Percentiles rank a stretch among this genome's conserved stretches.
Evolutionary conservation across 768 basidiomycete genomes (phyloP).

Genomic region (Asterophora parasitica): DNA sequence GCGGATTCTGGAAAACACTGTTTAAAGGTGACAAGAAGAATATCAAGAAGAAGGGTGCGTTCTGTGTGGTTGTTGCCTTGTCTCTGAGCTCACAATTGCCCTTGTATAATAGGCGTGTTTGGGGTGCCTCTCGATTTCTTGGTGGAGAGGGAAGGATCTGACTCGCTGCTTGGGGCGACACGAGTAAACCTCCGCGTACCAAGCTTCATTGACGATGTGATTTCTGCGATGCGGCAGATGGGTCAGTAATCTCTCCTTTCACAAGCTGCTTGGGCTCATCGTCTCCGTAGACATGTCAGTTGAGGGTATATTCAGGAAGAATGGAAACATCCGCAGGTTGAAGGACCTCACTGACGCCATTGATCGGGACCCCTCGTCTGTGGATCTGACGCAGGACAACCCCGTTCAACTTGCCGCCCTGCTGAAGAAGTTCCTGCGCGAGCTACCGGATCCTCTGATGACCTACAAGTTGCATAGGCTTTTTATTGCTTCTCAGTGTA

Average conservation of each 20-base stretch:
- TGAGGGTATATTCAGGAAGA: slow-evolving; percentile 98
- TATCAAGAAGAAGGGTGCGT: slow-evolving; percentile 78
- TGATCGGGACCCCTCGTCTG: slow-evolving; percentile 88
- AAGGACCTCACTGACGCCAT: slow-evolving; percentile 89
- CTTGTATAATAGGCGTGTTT: slow-evolving; percentile 67
- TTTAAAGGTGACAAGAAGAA: slow-evolving; percentile 95
- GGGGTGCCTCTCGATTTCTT: slow-evolving; percentile 88
- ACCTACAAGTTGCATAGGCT: slow-evolving; percentile 91
- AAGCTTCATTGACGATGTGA: slow-evolving; percentile 96
- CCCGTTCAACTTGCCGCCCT: slow-evolving; percentile 96
- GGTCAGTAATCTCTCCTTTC: slow-evolving; percentile 47
- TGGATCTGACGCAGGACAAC: slow-evolving; percentile 91
- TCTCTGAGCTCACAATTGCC: neutral
- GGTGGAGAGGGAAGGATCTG: slow-evolving; percentile 93
- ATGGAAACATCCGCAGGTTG: slow-evolving; percentile 92
- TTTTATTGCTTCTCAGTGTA: slow-evolving; percentile 84
- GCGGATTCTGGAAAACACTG: slow-evolving; percentile 91
- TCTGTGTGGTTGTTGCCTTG: neutral
- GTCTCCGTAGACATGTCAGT: slow-evolving; percentile 87
- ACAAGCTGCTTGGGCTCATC: slow-evolving; percentile 1
- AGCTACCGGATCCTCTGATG: slow-evolving; percentile 93
- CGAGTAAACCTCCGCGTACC: slow-evolving; percentile 83
- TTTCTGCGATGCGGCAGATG: slow-evolving; percentile 99
- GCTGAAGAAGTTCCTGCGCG: slow-evolving; percentile 94
- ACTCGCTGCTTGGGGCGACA: slow-evolving; percentile 88